Evolutionary conservation across 2,329 filamentous ascomycete genomes (phyloP).

Genomic region (Ophiostoma sp.): DNA sequence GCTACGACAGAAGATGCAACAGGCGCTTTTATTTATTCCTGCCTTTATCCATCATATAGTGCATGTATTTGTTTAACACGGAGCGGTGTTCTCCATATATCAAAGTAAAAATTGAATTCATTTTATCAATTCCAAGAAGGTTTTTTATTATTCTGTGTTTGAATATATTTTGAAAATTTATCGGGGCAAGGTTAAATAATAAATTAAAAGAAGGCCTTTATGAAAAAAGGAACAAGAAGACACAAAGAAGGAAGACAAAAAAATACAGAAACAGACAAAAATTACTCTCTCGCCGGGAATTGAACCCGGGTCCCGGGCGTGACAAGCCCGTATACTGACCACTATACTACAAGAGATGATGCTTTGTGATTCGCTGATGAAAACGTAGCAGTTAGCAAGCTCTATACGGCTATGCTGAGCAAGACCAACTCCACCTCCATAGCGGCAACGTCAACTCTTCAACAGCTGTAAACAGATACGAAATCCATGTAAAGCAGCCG

Average conservation of each 20-base stretch:
- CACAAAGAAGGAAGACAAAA: neutral
- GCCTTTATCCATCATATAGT: no score
- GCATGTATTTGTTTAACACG: no score
- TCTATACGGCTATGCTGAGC: neutral
- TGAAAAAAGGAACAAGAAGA: neutral
- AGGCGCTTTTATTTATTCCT: no score
- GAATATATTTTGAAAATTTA: no score
- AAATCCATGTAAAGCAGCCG: neutral
- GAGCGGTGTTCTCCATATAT: no score
- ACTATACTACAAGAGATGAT: constrained; percentile 15
- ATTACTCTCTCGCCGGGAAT: constrained; percentile 14
- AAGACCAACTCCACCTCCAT: neutral
- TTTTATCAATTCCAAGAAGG: no score
- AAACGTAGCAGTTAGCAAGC: neutral
- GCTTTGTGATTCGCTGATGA: neutral
- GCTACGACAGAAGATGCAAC: no score
- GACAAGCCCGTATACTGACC: constrained; percentile 16
- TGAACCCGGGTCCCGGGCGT: constrained; percentile 15
- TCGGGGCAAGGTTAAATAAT: no score
- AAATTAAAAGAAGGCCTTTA: neutral
- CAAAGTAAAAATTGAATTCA: no score
- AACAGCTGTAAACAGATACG: neutral
- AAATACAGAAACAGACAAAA: neutral
- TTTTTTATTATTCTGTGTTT: no score
- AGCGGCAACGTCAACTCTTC: neutral